phyloP scores from a whole-genome alignment of 2,329 filamentous ascomycete genomes.

The Cordyceps javanica region DNA sequence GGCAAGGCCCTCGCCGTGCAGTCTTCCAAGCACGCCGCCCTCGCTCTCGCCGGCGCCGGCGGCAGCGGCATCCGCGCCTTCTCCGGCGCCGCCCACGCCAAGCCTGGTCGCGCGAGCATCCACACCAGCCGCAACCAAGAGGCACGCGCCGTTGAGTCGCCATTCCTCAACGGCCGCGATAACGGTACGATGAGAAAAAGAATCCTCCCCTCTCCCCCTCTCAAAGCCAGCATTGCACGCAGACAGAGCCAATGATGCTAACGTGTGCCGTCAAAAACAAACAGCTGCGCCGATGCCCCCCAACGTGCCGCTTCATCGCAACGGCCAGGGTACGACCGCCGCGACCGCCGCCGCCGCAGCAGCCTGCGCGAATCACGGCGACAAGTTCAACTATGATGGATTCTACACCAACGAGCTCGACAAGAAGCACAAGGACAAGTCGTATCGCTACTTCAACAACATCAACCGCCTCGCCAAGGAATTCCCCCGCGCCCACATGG shows the following conservation, averaged over 20 bases:
- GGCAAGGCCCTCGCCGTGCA: conserved; percentile 93
- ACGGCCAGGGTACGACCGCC: conserved; percentile 8
- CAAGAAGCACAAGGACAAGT: conserved; percentile 99
- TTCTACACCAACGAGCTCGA: conserved; percentile 88
- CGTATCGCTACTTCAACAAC: conserved; percentile 99
- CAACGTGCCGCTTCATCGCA: conserved; percentile 18
- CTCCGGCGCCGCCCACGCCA: conserved; percentile 42
- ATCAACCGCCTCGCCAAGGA: conserved; percentile 97
- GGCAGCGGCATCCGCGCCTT: conserved; percentile 46
- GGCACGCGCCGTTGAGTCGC: conserved; percentile 67
- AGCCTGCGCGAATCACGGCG: conserved; percentile 19
- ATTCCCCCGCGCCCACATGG: conserved; percentile 91
- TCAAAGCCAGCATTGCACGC: too few species aligned
- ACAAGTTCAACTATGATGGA: conserved; percentile 79
- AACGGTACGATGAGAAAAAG: conserved; percentile 43
- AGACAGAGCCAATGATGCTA: neutral
- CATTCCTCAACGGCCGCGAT: conserved; percentile 41
- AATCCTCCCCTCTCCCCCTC: too few species aligned
- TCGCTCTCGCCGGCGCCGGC: too few species aligned
- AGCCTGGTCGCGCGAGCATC: conserved; percentile 62
- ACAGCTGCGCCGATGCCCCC: conserved; percentile 20
- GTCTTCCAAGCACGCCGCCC: conserved; percentile 49
- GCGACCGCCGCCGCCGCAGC: conserved; percentile 10
- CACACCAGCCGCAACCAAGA: conserved; percentile 76
- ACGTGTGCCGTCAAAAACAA: conserved; percentile 10